phyloP scores from a whole-genome alignment of 768 basidiomycete species.

The Boletus rubroflammeus region DNA sequence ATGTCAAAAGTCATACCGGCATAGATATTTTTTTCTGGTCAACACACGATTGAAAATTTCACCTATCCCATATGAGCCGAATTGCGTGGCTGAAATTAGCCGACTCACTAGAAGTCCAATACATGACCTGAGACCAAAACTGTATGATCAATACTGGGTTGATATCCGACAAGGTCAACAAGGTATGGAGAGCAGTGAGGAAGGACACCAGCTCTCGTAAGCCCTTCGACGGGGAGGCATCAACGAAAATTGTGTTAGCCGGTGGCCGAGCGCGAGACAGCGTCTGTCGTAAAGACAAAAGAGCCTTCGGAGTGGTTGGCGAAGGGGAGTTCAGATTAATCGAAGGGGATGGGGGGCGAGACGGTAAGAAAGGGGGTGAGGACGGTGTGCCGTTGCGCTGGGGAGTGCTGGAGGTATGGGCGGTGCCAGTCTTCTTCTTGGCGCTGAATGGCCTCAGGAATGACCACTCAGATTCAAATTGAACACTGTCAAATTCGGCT shows the following conservation, averaged over 20 bases:
- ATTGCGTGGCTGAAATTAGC: conserved; percentile 4
- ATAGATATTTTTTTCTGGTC: conserved; percentile 92
- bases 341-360: conserved; percentile 53
- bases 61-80: conserved; percentile 41
- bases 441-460: conserved; percentile 70
- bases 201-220: conserved; percentile 66
- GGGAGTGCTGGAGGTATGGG: conserved; percentile 28
- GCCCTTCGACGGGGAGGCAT: conserved; percentile 41
- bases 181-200: conserved; percentile 78
- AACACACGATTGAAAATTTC: conserved; percentile 83
- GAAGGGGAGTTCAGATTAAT: conserved; percentile 40
- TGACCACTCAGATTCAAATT: conserved; percentile 97
- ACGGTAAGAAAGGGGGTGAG: conserved; percentile 46
- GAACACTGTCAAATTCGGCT: conserved; percentile 73
- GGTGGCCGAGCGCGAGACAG: conserved; percentile 56
- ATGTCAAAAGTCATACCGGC: conserved; percentile 51
- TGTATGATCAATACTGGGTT: conserved; percentile 88
- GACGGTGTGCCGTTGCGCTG: conserved; percentile 39
- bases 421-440: conserved; percentile 48
- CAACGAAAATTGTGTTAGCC: conserved; percentile 48
- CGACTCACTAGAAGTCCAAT: conserved; percentile 88
- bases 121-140: conserved; percentile 96
- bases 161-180: conserved; percentile 82
- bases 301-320: conserved; percentile 47
- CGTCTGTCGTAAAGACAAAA: conserved; percentile 67